Evolutionary conservation across 208 protist species (phyloP).

Genomic region (Wallacemonas sp.): DNA sequence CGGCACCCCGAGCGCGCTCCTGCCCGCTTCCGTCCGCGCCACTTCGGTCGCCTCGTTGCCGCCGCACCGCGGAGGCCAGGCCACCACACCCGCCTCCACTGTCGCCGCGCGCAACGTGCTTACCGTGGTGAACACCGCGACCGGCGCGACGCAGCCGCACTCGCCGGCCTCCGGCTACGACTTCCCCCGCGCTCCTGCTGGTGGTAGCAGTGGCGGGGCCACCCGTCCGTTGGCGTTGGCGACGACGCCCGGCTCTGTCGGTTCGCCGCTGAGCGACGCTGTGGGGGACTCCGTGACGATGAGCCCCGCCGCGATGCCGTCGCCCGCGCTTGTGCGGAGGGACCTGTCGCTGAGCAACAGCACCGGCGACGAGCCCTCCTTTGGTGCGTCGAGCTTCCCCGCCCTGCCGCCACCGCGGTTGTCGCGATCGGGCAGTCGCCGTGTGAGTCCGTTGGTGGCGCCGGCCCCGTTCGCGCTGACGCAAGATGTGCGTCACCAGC

Average conservation of each 20-base stretch:
- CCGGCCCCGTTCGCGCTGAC: neutral
- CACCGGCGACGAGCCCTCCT: neutral
- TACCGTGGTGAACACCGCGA: slow-evolving; percentile 45
- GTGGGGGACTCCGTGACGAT: neutral
- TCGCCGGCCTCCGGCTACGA: slow-evolving; percentile 2
- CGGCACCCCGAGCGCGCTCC: slow-evolving; percentile 7
- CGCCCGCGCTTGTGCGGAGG: neutral
- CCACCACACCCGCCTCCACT: neutral
- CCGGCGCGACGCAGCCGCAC: slow-evolving; percentile 13
- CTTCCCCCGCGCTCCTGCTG: slow-evolving; percentile 8
- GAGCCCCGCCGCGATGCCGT: neutral
- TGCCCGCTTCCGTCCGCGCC: too few species aligned
- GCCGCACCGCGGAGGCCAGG: neutral
- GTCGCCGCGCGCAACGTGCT: slow-evolving; percentile 23
- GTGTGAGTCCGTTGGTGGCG: neutral
- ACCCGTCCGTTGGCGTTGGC: neutral
- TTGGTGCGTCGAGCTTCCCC: neutral
- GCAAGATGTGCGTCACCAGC: slow-evolving; percentile 48
- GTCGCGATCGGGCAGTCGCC: neutral
- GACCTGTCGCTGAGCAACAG: neutral
- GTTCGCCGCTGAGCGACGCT: neutral
- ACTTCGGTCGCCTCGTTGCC: neutral
- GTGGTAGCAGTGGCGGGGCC: too few species aligned
- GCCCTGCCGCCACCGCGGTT: neutral
- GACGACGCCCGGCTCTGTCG: neutral